Conservation (phyloP, 2,329 filamentous ascomycete species). For the Fusarium sp. region DNA sequence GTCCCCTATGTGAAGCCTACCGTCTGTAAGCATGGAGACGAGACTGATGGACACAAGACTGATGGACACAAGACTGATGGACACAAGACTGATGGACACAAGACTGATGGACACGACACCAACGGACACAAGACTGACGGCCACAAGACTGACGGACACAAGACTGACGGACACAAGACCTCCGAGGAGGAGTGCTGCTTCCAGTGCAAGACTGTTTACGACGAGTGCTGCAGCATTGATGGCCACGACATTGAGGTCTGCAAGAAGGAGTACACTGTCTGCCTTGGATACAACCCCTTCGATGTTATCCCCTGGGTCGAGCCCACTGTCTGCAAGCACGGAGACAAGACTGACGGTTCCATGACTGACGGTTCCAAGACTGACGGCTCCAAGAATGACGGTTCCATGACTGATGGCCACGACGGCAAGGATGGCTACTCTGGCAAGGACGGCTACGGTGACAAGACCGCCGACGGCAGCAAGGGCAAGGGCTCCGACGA, state of each 20-base stretch:
- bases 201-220: conserved; percentile 26
- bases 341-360: not conserved
- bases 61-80: too few relatives aligned
- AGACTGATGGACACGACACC: not conserved
- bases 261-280: conserved; percentile 21
- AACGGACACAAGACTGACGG: not conserved
- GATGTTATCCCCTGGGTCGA: conserved; percentile 18
- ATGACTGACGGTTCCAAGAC: not conserved
- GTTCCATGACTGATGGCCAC: not conserved
- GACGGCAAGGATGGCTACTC: not conserved
- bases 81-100: not conserved
- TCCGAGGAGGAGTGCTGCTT: conserved; percentile 30
- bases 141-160: not conserved
- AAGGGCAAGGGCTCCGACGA: conserved; percentile 7
- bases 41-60: not conserved
- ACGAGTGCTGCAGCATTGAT: conserved; percentile 19
- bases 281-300: conserved; percentile 30
- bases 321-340: conserved; percentile 33
- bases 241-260: conserved; percentile 22
- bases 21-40: conserved; percentile 23
- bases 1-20: conserved; percentile 18
- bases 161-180: not conserved
- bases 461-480: not conserved
- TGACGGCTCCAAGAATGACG: not conserved
- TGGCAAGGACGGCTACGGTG: not conserved